Evolutionary conservation across 169 alveolate species (phyloP), one percentile per base, ranked within the genome.

Genomic region (Eimeria falciformis): DNA sequence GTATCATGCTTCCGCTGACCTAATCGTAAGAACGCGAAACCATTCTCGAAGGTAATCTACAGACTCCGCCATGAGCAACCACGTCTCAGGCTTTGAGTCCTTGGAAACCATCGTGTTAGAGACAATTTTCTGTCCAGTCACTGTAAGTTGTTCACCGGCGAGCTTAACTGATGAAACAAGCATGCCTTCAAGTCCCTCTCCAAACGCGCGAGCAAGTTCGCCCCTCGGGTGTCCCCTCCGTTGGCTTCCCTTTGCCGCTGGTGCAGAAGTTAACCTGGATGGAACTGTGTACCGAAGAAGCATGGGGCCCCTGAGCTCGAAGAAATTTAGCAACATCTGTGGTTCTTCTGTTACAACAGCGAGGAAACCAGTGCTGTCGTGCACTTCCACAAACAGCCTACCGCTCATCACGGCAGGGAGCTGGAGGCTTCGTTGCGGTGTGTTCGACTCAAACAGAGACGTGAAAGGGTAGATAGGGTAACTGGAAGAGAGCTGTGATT

Each of bases 391-490:
- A 37, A 81, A 81, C 45, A 81, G 90, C 75, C 90, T 53, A 7
- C 90, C 90, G 43, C 90, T 81, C 17, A 81, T 37, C 37, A 55
- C 75, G 58, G 90, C 75, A 81, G 90, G 90, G 77, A 81, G 33
- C 43, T 71, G 21, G 14, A 81, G 62, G 21, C 90, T 55, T 65
- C 75, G 53, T 43, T 81, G 77, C 46, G 90, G 90, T 77, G 56
- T 14, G 29, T 81, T 75, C 56, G 40, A 55, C 56, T 55, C 90
- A 23, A 55, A 37, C 40, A 81, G 77, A 21, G 90, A 81, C 2
- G 58, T 58, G 40, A 81, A 81, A 55, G 90, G 90, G 33, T 33
- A 81, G 33, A 6, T 18, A 2, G 75, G 90, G 5, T 56, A 4
- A 56, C 53, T 37, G 14, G 77, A 55, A 29, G 90, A 81, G 1